A percentile compares a stretch with the other conserved stretches of the same genome.
These are phyloP conservation scores for Cyberlindnera amylophila DNA, from an alignment of 805 yeast species.

Conservation along the genomic window DNA sequence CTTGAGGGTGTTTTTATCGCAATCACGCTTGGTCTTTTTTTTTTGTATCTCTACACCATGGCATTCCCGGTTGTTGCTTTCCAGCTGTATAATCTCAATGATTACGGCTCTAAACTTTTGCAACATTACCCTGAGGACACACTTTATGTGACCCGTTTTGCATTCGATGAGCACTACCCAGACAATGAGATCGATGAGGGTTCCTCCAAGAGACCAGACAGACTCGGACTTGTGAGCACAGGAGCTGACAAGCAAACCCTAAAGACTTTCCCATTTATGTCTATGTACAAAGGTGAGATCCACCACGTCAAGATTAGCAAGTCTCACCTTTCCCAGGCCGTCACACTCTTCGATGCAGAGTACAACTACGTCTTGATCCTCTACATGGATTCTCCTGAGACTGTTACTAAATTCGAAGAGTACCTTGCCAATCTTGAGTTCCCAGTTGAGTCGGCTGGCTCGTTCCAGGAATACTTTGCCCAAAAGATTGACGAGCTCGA, in stretches of 20 bases:
- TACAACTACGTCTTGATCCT: conserved; percentile 24
- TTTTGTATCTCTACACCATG: conserved; percentile 7
- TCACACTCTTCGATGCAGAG: conserved; percentile 20
- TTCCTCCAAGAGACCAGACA: conserved; percentile 23
- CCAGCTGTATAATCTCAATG: conserved; percentile 25
- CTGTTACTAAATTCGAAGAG: conserved; percentile 1
- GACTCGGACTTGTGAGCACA: conserved; percentile 8
- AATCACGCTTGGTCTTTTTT: not conserved
- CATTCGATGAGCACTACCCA: conserved; percentile 20
- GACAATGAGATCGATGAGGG: conserved; percentile 20
- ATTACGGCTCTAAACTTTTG: conserved; percentile 24
- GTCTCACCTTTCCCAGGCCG: conserved; percentile 10
- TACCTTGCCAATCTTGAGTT: conserved; percentile 13
- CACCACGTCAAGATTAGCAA: conserved; percentile 11
- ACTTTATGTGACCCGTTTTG: conserved; percentile 21
- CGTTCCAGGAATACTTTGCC: conserved; percentile 12
- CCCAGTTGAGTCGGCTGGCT: conserved; percentile 1
- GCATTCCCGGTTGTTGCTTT: conserved; percentile 20
- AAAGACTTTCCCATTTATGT: conserved; percentile 24
- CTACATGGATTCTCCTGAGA: conserved; percentile 13
- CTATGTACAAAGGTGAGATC: conserved; percentile 18
- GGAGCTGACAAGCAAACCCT: conserved; percentile 8
- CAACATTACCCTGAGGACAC: conserved; percentile 18
- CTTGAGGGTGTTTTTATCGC: not conserved
- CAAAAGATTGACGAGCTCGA: conserved; percentile 21